Evolutionary conservation across 1,284 basidiomycete genomes (phyloP), one percentile per base, ranked within the genome.

Genomic region (Irpex rosettiformis): DNA sequence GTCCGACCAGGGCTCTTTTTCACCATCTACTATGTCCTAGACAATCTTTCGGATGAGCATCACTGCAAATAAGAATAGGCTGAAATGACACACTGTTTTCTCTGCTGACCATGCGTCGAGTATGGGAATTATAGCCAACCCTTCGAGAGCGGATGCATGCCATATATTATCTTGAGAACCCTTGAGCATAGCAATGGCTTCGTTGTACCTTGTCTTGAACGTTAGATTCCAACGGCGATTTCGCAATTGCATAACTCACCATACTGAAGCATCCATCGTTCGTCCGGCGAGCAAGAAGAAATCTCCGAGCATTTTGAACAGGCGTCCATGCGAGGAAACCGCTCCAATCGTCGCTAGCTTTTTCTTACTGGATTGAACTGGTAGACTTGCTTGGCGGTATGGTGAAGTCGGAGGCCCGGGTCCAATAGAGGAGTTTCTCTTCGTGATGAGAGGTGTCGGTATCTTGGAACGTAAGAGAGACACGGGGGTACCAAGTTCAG

Each of bases 221-320:
- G 51, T 33, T 33, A 60, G 49, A 52, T 21, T n/a, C 24, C 57
- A 33, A 24, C 25, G 27, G 48, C 22, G 53, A n/a, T 16, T 37
- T 52, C 21, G 45, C 40, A 6, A 37, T 37, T 7, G 28, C 49
- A 55, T 30, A 67, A 82, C 24, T 61, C 72, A 93, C 91, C 90
- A 93, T 61, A 89, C 79, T 54, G 81, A 77, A 0, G 94, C 91
- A 70, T 97, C 94, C 54, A 85, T 82, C 47, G 84, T 83, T 65
- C 91, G 79, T 16, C 95, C 95, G 7, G 92, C 83, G 21, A 97
- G 76, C 25, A 96, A 75, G 72, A 91, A 94, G 64, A 96, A 81
- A 71, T 96, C 94, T 0, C 86, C 95, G n/a, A 93, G 79, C 16
- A 95, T 80, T 74, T 96, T 97, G 72, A 86, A 89, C 48, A 96